Conservation (phyloP, 2,329 filamentous ascomycete genomes). For the Lachnum nothofagi region DNA sequence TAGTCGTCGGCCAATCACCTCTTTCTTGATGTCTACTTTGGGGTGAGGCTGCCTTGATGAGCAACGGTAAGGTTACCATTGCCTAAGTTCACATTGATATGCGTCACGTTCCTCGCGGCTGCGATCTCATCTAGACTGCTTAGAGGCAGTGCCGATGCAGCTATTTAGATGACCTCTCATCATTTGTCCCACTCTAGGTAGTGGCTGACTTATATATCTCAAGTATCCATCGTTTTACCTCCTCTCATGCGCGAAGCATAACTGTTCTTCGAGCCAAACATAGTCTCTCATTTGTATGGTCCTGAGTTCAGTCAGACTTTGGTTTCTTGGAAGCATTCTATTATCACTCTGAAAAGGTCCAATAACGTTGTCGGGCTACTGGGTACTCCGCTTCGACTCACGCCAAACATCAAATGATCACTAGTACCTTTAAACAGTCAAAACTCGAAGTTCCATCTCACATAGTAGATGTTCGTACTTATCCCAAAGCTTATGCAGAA, state of each 20-base stretch:
- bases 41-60: conserved; percentile 23
- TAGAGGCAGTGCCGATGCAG: conserved; percentile 26
- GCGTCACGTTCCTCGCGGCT: conserved; percentile 24
- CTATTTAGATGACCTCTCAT: conserved; percentile 7
- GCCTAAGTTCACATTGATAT: conserved; percentile 9
- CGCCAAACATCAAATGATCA: not conserved
- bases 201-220: conserved; percentile 20
- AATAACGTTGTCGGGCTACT: no score
- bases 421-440: not conserved
- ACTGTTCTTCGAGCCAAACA: not conserved
- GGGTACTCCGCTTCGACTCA: no score
- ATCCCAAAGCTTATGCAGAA: not conserved
- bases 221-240: conserved; percentile 2
- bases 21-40: conserved; percentile 6
- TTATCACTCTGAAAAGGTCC: no score
- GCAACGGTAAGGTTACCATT: conserved; percentile 6
- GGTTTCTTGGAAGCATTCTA: not conserved
- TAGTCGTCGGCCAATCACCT: conserved; percentile 16
- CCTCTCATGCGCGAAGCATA: not conserved
- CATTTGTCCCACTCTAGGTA: conserved; percentile 8
- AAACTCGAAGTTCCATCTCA: conserved; percentile 6
- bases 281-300: not conserved
- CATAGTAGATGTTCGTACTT: conserved; percentile 26
- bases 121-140: conserved; percentile 21
- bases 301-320: not conserved